Conservation (phyloP, 352 stramenopile genomes). For the Phytophthora quininea region DNA sequence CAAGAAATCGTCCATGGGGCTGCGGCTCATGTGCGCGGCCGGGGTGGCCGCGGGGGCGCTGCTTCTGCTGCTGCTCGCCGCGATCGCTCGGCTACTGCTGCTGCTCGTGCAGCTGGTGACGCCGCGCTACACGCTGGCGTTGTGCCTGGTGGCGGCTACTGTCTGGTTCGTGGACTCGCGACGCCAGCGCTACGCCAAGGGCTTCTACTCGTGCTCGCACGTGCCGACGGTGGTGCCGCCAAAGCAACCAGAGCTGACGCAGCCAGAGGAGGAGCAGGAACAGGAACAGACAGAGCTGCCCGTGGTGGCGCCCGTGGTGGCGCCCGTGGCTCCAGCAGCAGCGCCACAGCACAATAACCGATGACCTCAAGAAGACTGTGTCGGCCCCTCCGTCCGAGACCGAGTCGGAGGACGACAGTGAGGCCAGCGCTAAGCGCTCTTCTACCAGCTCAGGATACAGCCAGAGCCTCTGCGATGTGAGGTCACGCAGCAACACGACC, state of each 20-base stretch:
- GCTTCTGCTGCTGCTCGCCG: conserved; percentile 23
- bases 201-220: conserved; percentile 58
- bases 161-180: conserved; percentile 33
- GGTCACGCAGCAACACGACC: conserved; percentile 21
- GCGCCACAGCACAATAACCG: conserved; percentile 8
- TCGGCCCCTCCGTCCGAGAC: conserved; percentile 48
- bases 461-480: conserved; percentile 28
- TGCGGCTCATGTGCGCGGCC: conserved; percentile 21
- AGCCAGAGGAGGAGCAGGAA: conserved; percentile 12
- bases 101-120: conserved; percentile 34
- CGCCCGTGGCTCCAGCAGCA: conserved; percentile 7
- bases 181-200: conserved; percentile 36
- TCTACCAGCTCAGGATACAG: conserved; percentile 10
- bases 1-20: conserved; percentile 10
- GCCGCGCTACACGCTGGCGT: conserved; percentile 26
- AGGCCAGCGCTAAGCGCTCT: conserved; percentile 8
- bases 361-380: conserved; percentile 22
- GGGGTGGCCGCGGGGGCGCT: conserved; percentile 20
- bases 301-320: background rate
- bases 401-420: conserved; percentile 59
- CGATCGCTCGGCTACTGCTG: conserved; percentile 19
- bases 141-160: conserved; percentile 11
- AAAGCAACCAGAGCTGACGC: conserved; percentile 3
- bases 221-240: conserved; percentile 16
- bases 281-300: conserved; percentile 4